Conservation (phyloP, 2,329 filamentous ascomycete species). For the Alternaria triticimaculans region DNA sequence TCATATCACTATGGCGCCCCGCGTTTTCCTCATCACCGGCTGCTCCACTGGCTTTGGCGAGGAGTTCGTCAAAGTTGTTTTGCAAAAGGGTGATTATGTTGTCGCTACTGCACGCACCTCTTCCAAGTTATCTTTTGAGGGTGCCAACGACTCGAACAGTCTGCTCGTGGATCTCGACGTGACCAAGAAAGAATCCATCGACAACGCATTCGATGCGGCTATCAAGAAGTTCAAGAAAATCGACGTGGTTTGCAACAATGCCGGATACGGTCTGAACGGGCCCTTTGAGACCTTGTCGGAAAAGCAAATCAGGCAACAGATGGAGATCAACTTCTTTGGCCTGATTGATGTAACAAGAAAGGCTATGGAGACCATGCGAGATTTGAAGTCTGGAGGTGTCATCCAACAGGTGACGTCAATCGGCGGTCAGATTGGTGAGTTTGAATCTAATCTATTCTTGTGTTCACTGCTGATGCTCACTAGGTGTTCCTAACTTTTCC, state of each 20-base stretch:
- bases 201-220: constrained; percentile 54
- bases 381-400: constrained; percentile 58
- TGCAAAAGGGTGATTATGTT: constrained; percentile 54
- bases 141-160: constrained; percentile 56
- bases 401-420: constrained; percentile 64
- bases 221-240: constrained; percentile 61
- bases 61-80: constrained; percentile 52
- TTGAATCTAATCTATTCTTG: neutral
- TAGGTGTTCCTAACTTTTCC: constrained; percentile 48
- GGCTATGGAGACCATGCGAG: constrained; percentile 55
- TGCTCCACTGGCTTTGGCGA: constrained; percentile 56
- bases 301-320: constrained; percentile 58
- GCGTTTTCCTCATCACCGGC: constrained; percentile 57
- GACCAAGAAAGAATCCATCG: constrained; percentile 53
- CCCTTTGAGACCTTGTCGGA: constrained; percentile 61
- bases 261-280: constrained; percentile 63
- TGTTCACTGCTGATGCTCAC: neutral
- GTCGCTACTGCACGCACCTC: constrained; percentile 56
- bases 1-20: constrained; percentile 46
- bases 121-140: constrained; percentile 50
- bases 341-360: constrained; percentile 60
- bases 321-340: constrained; percentile 68
- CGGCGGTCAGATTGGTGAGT: constrained; percentile 54
- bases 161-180: constrained; percentile 62
- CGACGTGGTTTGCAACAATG: constrained; percentile 68